Conservation (phyloP, 1,139 yeast species). For the Suhomyces kunorum region DNA sequence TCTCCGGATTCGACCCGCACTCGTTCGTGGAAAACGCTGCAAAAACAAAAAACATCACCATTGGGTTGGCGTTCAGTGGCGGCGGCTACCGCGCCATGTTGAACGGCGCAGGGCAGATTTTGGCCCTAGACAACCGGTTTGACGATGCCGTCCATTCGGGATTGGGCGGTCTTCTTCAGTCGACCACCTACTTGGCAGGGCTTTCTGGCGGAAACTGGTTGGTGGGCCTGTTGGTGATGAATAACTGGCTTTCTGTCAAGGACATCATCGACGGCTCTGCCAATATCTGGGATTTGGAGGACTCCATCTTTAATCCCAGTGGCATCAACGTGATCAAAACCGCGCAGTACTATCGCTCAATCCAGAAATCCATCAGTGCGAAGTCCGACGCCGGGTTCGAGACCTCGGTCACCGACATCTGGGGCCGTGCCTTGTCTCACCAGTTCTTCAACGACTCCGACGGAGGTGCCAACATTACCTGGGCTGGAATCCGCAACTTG, state of each 20-base stretch:
- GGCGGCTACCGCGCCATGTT: slow-evolving; percentile 52
- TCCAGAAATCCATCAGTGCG: slow-evolving; percentile 30
- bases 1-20: slow-evolving; percentile 36
- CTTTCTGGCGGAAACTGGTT: slow-evolving; percentile 50
- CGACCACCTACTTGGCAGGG: slow-evolving; percentile 42
- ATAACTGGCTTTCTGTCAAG: slow-evolving; percentile 41
- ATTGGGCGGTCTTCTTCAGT: slow-evolving; percentile 44
- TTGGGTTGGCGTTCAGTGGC: slow-evolving; percentile 48
- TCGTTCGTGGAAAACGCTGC: slow-evolving; percentile 29
- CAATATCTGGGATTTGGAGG: slow-evolving; percentile 42
- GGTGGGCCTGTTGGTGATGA: slow-evolving; percentile 40
- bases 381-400: slow-evolving; percentile 40
- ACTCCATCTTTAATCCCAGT: slow-evolving; percentile 42
- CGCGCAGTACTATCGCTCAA: slow-evolving; percentile 33
- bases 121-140: slow-evolving; percentile 39
- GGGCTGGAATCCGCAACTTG: slow-evolving; percentile 38
- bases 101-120: slow-evolving; percentile 43
- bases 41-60: slow-evolving; percentile 35
- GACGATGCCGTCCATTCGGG: slow-evolving; percentile 28
- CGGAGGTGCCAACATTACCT: slow-evolving; percentile 37
- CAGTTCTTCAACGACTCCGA: slow-evolving; percentile 32
- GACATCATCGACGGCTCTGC: slow-evolving; percentile 30
- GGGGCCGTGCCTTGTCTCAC: slow-evolving; percentile 47
- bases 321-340: slow-evolving; percentile 40
- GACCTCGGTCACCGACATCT: slow-evolving; percentile 42